Percentiles rank a stretch among this genome's conserved stretches.
Conservation (phyloP, 768 basidiomycete genomes). For the Crassisporium funariophilum region DNA sequence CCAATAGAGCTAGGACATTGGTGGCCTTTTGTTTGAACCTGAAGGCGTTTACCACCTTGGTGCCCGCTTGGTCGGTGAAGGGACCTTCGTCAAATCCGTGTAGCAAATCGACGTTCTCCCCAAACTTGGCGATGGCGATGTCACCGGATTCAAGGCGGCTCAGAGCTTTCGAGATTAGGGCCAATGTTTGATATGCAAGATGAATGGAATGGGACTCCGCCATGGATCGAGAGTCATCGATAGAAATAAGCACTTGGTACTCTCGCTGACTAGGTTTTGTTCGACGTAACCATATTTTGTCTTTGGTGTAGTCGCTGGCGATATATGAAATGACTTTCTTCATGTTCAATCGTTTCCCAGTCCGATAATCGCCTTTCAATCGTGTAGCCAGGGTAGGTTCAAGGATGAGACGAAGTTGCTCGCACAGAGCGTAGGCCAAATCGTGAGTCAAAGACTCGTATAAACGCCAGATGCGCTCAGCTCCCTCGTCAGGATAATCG, state of each 20-base stretch:
- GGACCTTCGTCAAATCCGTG: conserved; percentile 85
- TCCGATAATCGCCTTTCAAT: conserved; percentile 94
- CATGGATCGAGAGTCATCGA: conserved; percentile 98
- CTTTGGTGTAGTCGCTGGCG: conserved; percentile 98
- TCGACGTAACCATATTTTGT: conserved; percentile 97
- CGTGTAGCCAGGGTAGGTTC: conserved; percentile 94
- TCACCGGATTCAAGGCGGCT: conserved; percentile 95
- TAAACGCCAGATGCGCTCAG: conserved; percentile 84
- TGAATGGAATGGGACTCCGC: conserved; percentile 90
- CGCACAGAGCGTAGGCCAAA: conserved; percentile 89
- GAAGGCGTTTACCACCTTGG: conserved; percentile 81
- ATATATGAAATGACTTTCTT: conserved; percentile 98
- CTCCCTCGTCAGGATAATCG: conserved; percentile 55
- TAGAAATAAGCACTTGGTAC: conserved; percentile 91
- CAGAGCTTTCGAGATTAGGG: conserved; percentile 87
- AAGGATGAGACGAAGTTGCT: conserved; percentile 94
- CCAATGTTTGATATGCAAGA: conserved; percentile 92
- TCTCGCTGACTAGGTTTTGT: conserved; percentile 93
- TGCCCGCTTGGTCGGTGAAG: conserved; percentile 79
- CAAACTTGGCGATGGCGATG: conserved; percentile 88
- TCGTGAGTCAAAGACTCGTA: conserved; percentile 92
- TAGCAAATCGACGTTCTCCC: conserved; percentile 82
- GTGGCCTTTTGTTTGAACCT: conserved; percentile 88
- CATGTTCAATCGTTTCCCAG: conserved; percentile 98
- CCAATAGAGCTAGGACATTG: conserved; percentile 80